Evolutionary conservation across 1,284 basidiomycete genomes (phyloP).

Genomic region (Melampsora allii-populina): DNA sequence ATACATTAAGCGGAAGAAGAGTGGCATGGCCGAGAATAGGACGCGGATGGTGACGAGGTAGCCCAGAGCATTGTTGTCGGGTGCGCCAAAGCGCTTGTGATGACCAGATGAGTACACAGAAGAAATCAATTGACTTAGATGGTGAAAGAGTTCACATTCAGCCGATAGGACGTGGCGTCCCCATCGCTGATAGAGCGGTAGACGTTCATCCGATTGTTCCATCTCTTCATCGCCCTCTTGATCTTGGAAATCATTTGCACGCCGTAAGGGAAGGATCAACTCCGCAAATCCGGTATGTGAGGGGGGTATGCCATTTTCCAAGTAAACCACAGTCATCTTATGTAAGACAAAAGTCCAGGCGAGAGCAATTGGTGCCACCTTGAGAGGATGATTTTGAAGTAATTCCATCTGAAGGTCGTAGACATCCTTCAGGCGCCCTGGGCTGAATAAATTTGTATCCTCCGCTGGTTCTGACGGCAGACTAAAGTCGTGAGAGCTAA

Average conservation of each 20-base stretch:
- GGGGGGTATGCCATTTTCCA: constrained; percentile 21
- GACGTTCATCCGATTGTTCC: constrained; percentile 15
- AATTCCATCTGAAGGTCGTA: constrained; percentile 37
- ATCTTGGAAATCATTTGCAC: neutral
- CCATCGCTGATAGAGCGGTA: constrained; percentile 40
- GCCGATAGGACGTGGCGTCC: constrained; percentile 26
- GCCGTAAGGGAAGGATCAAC: constrained; percentile 15
- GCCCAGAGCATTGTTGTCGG: constrained; percentile 39
- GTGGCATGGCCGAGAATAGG: constrained; percentile 32
- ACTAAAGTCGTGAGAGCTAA: constrained; percentile 25
- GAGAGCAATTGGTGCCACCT: constrained; percentile 28
- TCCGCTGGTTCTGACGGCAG: neutral
- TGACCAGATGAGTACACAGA: constrained; percentile 27
- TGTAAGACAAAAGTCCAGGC: constrained; percentile 41
- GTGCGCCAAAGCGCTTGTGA: constrained; percentile 13
- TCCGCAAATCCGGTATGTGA: constrained; percentile 34
- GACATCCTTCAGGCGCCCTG: constrained; percentile 27
- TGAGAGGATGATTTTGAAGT: constrained; percentile 20
- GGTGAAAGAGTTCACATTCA: constrained; percentile 35
- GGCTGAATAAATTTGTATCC: constrained; percentile 17
- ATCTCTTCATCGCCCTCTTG: constrained; percentile 21
- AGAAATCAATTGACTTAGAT: constrained; percentile 21
- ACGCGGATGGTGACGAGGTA: constrained; percentile 35
- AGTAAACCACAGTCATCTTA: constrained; percentile 26
- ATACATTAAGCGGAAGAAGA: constrained; percentile 31